phyloP scores from a whole-genome alignment of 2,329 filamentous ascomycete genomes.

The Metarhizium brunneum region DNA sequence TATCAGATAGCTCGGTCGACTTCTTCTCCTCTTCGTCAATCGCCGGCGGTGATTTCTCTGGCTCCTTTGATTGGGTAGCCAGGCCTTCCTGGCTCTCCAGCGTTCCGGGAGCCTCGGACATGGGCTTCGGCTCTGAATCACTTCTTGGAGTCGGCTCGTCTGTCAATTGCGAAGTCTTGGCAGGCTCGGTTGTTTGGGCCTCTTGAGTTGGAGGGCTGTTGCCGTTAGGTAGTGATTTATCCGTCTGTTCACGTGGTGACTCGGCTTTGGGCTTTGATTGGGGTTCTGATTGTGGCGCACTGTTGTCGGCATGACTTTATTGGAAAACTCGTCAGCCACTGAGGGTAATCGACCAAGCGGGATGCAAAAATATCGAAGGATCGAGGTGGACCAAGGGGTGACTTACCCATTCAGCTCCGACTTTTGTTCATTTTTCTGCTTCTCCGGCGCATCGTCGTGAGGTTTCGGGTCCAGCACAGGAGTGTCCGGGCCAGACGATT shows the following conservation, averaged over 20 bases:
- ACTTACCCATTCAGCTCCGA: constrained; percentile 30
- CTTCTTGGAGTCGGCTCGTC: not conserved
- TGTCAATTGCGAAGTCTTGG: not conserved
- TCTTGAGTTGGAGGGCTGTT: constrained; percentile 3
- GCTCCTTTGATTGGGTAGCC: not conserved
- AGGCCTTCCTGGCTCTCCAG: not conserved
- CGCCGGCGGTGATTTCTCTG: not conserved
- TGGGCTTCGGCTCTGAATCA: not conserved
- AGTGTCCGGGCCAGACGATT: constrained; percentile 35
- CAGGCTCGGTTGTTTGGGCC: constrained; percentile 3
- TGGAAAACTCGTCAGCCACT: constrained; percentile 1
- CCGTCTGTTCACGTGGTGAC: constrained; percentile 2
- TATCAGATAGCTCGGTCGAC: not conserved
- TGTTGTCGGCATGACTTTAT: constrained; percentile 1
- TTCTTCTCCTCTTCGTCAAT: not conserved
- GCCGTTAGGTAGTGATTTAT: constrained; percentile 10
- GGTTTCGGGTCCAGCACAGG: constrained; percentile 39
- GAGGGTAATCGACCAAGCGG: not conserved
- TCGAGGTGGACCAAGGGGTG: not conserved
- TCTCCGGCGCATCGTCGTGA: constrained; percentile 17
- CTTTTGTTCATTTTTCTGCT: constrained; percentile 21
- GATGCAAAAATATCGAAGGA: constrained; percentile 1
- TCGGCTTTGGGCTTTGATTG: constrained; percentile 8
- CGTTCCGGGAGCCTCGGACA: not conserved
- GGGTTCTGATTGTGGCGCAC: constrained; percentile 9